Conservation (phyloP, 1,284 basidiomycete species). For the Grifola frondosa region DNA sequence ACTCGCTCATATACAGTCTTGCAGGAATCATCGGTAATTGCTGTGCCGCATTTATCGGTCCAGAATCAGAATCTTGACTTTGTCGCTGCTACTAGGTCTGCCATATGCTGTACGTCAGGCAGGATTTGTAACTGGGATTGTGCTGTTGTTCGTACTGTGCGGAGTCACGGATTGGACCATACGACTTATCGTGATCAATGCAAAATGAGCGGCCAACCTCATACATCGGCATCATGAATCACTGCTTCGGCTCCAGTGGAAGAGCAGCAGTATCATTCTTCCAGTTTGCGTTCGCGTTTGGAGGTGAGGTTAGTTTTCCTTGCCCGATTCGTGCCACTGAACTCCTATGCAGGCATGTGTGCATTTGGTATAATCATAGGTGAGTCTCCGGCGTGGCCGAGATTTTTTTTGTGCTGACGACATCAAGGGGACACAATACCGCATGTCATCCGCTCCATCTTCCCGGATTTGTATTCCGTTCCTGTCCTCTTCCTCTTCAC, state of each 20-base stretch:
- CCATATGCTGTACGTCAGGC: conserved; percentile 93
- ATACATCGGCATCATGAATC: conserved; percentile 96
- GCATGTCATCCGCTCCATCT: conserved; percentile 85
- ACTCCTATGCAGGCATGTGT: conserved; percentile 72
- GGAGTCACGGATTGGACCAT: conserved; percentile 98
- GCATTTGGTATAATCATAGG: conserved; percentile 93
- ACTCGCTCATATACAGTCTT: conserved; percentile 9
- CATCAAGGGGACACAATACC: conserved; percentile 88
- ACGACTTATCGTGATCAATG: conserved; percentile 91
- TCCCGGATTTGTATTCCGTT: conserved; percentile 72
- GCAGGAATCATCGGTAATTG: conserved; percentile 80
- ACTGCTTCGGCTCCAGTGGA: conserved; percentile 88
- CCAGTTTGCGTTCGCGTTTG: conserved; percentile 97
- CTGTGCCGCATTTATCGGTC: conserved; percentile 1
- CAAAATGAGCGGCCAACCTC: conserved; percentile 94
- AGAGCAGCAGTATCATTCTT: conserved; percentile 94
- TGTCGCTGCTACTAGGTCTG: conserved; percentile 56
- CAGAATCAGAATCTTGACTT: neutral
- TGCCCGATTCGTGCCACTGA: neutral
- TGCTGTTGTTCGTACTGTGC: conserved; percentile 81
- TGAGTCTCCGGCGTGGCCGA: conserved; percentile 26
- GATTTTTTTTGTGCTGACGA: conserved; percentile 24
- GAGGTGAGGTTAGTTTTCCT: conserved; percentile 54
- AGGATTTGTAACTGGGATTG: conserved; percentile 85
- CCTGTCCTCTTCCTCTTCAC: conserved; percentile 77